Base-by-base conservation (phyloP, 139 green algal genomes). In the Chlamydomonas incerta region DNA sequence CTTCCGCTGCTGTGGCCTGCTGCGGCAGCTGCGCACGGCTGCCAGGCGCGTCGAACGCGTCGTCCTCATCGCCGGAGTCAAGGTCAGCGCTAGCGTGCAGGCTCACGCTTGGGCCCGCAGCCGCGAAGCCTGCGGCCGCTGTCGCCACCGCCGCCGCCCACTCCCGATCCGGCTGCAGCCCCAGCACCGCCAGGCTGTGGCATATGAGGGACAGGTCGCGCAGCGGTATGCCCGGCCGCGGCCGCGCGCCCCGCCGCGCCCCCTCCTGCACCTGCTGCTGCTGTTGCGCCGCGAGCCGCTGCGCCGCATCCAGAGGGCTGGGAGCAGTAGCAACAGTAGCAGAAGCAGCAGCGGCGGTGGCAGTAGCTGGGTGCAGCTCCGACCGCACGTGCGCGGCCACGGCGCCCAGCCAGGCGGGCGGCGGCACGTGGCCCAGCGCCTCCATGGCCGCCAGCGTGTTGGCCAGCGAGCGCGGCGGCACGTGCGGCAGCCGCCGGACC, bases 391-490 rank as follows among this genome's bases (percentile, higher is more conserved):
- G 76, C 3, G 5, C 62, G 28, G 15, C 60, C 28, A 73, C 41
- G 35, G 62, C 37, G 37, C 0, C 37, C 37, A 83, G 62, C 62
- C 76, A 83, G 29, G 20, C 62, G 76, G 26, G 60, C n/a, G 6
- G 9, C 60, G 76, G 76, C 9, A n/a, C 18, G 76, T 83, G 63
- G 6, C 41, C 37, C 28, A 83, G 41, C 28, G 41, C 37, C 60
- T 62, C 62, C 35, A 83, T 29, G 9, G 76, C 76, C 20, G 62
- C 60, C 37, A 83, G 76, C 13, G 76, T 47, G 76, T 72, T 73
- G 41, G 76, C 41, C 34, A 73, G 34, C 60, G 37, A 62, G 28
- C 62, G 76, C 14, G 76, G 76, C 11, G 37, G 17, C 3, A n/a
- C 57, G 76, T 73, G 62, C 13, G 62, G 62, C 62, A 83, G 34